phyloP scores from a whole-genome alignment of 1,284 basidiomycete genomes.

The Athelia psychrophila region DNA sequence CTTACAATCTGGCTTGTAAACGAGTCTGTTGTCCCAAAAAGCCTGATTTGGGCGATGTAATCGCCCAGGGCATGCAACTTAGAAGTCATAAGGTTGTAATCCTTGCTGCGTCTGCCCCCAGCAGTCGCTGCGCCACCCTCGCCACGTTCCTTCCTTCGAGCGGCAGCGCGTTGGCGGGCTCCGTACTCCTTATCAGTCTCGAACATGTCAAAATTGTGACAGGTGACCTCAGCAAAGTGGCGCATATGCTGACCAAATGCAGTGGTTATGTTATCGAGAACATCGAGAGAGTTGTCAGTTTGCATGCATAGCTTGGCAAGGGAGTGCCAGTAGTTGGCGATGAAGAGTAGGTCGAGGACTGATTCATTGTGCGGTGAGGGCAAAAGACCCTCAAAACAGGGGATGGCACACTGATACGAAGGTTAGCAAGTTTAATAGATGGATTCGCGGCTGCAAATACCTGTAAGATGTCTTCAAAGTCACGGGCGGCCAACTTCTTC shows the following conservation, averaged over 20 bases:
- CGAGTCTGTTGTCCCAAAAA: conserved; percentile 19
- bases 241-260: conserved; percentile 16
- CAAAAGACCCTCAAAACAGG: conserved; percentile 30
- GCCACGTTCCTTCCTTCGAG: background rate
- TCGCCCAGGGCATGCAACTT: conserved; percentile 21
- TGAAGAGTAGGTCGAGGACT: conserved; percentile 19
- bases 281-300: conserved; percentile 18
- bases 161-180: conserved; percentile 8
- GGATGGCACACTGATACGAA: conserved; percentile 28
- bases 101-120: background rate
- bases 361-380: conserved; percentile 19
- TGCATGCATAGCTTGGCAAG: conserved; percentile 32
- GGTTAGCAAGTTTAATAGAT: conserved; percentile 1
- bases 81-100: conserved; percentile 16
- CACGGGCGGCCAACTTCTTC: conserved; percentile 23
- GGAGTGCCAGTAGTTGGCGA: conserved; percentile 24
- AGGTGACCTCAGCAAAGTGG: conserved; percentile 12
- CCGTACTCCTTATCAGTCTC: conserved; percentile 24
- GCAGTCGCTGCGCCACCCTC: background rate
- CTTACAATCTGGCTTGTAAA: conserved; percentile 21
- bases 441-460: conserved; percentile 10
- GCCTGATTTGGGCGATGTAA: conserved; percentile 11
- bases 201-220: conserved; percentile 15
- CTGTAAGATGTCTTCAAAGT: conserved; percentile 25
- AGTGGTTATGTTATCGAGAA: conserved; percentile 15